Base-by-base conservation (phyloP, 306 rosid species). In the Lablab purpureus region DNA sequence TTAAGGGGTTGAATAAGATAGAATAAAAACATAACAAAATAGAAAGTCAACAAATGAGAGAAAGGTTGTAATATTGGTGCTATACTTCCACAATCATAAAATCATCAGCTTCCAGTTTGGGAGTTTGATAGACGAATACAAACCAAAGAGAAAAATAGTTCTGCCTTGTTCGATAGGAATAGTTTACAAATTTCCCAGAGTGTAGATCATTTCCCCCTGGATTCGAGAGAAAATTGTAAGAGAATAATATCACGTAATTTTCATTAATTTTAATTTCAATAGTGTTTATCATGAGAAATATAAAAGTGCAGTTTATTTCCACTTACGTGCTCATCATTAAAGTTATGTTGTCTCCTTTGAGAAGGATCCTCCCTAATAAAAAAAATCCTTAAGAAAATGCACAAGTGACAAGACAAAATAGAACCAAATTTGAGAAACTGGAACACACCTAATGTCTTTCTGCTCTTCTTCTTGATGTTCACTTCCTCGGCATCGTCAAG, bases 301-400 rank as follows among this genome's bases (percentile, higher is more conserved):
- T 15, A 43, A 55, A 78, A 37, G 47, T 23, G 36, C n/a, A 10
- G 68, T 71, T 73, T 25, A 70, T 32, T 59, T 23, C 25, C 30
- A 88, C 94, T 88, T 84, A 91, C 98, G 94, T 74, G 74, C 85
- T 91, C 98, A 91, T 91, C 98, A 93, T 93, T 55, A 93, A 74
- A 67, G 98, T 93, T 47, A 93, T 93, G 86, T 89, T 93, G 86
- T 93, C 98, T 72, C 98, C 98, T 78, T 93, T 91, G 2, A 93
- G 97, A 59, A 93, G 93, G 50, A 93, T 91, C 89, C 98, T 85
- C 88, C 98, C 97, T 93, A 74, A 68, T 2, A 0, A 50, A 71
- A 74, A 41, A 50, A 28, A 78, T 28, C 41, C 51, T 59, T 89
- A 58, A 84, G 66, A 72, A 77, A 28, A 67, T 66, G 62, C 63